Percentiles rank a stretch among this genome's conserved stretches.
phyloP scores from a whole-genome alignment of 331 rosid genomes.

The Quercus lobata region DNA sequence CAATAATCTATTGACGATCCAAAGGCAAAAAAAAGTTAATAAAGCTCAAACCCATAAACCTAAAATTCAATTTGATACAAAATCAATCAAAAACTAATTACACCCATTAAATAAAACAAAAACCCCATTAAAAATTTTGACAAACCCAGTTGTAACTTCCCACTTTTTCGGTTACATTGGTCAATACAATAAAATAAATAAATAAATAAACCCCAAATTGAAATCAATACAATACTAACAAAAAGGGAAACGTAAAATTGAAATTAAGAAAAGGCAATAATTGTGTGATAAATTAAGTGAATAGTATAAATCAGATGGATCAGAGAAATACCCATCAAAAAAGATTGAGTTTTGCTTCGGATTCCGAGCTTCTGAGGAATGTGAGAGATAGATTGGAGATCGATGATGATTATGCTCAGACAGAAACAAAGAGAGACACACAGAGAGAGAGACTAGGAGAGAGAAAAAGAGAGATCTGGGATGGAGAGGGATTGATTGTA shows the following conservation, averaged over 20 bases:
- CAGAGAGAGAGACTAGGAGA: constrained; percentile 11
- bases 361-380: constrained; percentile 21
- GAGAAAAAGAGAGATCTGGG: constrained; percentile 26
- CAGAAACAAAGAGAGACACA: constrained; percentile 1
- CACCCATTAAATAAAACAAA: constrained; percentile 13
- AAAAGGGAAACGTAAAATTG: constrained; percentile 1
- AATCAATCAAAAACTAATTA: constrained; percentile 17
- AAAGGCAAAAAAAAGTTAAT: constrained; percentile 4
- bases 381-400: constrained; percentile 24
- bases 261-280: constrained; percentile 4
- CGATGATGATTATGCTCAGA: neutral
- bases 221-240: constrained; percentile 11
- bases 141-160: constrained; percentile 11
- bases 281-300: neutral
- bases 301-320: constrained; percentile 25
- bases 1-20: constrained; percentile 18
- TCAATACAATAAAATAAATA: neutral
- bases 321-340: constrained; percentile 52
- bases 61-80: constrained; percentile 21
- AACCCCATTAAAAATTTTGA: constrained; percentile 4
- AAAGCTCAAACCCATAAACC: constrained; percentile 15
- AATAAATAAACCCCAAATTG: constrained; percentile 14
- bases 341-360: constrained; percentile 16
- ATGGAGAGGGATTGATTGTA: constrained; percentile 21
- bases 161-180: constrained; percentile 21